Conservation (phyloP, 768 basidiomycete genomes). For the Dictyophora rubrovolvata region DNA sequence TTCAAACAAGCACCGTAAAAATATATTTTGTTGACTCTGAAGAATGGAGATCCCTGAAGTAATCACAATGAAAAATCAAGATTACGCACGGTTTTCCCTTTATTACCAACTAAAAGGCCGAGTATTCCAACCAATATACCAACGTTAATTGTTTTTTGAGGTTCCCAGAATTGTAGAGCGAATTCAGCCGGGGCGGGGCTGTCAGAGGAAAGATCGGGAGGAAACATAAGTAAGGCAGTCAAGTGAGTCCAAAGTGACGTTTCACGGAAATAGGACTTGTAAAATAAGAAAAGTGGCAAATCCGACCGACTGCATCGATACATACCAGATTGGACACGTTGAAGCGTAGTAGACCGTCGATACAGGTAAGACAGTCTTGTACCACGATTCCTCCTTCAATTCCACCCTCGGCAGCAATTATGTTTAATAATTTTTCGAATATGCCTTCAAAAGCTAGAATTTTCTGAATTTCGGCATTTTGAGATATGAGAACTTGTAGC, state of each 20-base stretch:
- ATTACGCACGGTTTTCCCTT: constrained; percentile 49
- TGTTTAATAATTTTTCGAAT: constrained; percentile 91
- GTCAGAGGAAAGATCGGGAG: constrained; percentile 39
- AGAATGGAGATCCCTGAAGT: not conserved
- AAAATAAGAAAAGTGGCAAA: constrained; percentile 12
- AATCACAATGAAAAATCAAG: not conserved
- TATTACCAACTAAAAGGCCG: constrained; percentile 72
- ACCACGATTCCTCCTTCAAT: constrained; percentile 83
- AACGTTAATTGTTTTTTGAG: constrained; percentile 77
- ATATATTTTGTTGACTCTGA: constrained; percentile 45
- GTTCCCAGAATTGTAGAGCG: constrained; percentile 93
- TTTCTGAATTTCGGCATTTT: constrained; percentile 92
- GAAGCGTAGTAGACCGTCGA: constrained; percentile 80
- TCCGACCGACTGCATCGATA: constrained; percentile 1
- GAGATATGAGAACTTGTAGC: constrained; percentile 68
- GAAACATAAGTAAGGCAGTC: constrained; percentile 62
- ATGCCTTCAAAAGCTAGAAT: constrained; percentile 93
- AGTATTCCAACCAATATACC: constrained; percentile 74
- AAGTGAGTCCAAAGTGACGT: constrained; percentile 62
- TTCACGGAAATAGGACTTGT: constrained; percentile 92
- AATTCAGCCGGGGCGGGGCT: constrained; percentile 75
- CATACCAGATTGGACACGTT: constrained; percentile 90
- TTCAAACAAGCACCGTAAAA: constrained; percentile 75
- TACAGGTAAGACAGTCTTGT: constrained; percentile 75
- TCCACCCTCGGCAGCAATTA: constrained; percentile 80